Evolutionary conservation across 1,284 basidiomycete genomes (phyloP).

Genomic region (Trametes polyzona): DNA sequence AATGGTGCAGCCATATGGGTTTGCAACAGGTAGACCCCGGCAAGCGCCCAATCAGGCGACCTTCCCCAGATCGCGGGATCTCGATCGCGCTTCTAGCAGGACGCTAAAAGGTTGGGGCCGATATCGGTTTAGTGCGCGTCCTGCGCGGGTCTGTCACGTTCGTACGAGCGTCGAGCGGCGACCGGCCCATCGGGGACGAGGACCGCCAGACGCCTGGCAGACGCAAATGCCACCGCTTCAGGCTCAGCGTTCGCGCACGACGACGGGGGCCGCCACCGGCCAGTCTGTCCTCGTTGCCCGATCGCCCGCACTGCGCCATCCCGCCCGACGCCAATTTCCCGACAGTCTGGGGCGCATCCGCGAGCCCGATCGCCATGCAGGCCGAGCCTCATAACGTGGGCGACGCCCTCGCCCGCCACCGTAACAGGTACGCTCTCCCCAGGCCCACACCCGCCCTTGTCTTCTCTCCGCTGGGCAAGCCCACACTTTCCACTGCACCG

Average conservation of each 20-base stretch:
- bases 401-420: background rate
- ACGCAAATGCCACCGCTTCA: background rate
- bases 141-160: background rate
- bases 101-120: slow-evolving; percentile 13
- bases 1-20: background rate
- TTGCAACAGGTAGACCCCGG: background rate
- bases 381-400: background rate
- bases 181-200: background rate
- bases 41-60: background rate
- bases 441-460: background rate
- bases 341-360: background rate
- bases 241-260: background rate
- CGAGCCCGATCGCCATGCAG: background rate
- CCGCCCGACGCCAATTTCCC: background rate
- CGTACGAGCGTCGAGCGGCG: background rate
- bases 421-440: slow-evolving; percentile 8
- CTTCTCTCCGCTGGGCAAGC: background rate
- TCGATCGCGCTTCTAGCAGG: slow-evolving; percentile 5
- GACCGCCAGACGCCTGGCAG: background rate
- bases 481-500: background rate
- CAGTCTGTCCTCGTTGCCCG: background rate
- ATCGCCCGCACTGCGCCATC: background rate
- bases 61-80: slow-evolving; percentile 1
- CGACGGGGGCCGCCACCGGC: background rate
- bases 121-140: background rate